These are phyloP conservation scores for Meira nashicola DNA, from an alignment of 1,284 basidiomycete genomes.

Conservation along the genomic window DNA sequence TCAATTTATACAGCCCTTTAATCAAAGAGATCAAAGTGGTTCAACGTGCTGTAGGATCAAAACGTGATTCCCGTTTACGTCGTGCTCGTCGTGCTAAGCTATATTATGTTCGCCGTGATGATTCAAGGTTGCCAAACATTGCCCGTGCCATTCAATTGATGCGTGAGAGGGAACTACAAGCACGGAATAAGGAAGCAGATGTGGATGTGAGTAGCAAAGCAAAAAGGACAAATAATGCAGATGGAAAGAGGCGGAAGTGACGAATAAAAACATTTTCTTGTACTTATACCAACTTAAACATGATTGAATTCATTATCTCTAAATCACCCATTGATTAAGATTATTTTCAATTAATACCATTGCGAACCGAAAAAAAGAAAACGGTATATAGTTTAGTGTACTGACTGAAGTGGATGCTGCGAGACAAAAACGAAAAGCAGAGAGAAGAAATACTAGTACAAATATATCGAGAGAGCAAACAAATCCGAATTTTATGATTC, in stretches of 20 bases:
- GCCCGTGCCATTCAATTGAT: constrained; percentile 39
- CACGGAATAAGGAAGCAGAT: constrained; percentile 6
- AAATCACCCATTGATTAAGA: no score
- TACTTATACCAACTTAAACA: not conserved
- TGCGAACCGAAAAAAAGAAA: not conserved
- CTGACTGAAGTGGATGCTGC: no score
- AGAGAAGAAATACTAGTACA: no score
- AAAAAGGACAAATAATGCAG: not conserved
- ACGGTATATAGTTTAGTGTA: no score
- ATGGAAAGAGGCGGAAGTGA: not conserved
- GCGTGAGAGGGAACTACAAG: constrained; percentile 10
- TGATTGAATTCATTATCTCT: not conserved
- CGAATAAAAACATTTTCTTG: not conserved
- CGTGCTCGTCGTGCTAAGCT: constrained; percentile 47
- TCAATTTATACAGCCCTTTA: constrained; percentile 47
- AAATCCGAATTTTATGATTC: not conserved
- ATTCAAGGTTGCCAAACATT: constrained; percentile 38
- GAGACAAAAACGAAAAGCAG: no score
- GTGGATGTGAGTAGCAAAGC: not conserved
- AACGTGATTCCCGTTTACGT: constrained; percentile 35
- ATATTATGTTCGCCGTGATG: constrained; percentile 48
- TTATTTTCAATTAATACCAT: not conserved
- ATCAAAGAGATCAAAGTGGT: constrained; percentile 48
- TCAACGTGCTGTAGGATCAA: constrained; percentile 39
- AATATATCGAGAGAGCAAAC: no score